Conservation (phyloP, 2,329 filamentous ascomycete genomes). For the Claviceps fusiformis region DNA sequence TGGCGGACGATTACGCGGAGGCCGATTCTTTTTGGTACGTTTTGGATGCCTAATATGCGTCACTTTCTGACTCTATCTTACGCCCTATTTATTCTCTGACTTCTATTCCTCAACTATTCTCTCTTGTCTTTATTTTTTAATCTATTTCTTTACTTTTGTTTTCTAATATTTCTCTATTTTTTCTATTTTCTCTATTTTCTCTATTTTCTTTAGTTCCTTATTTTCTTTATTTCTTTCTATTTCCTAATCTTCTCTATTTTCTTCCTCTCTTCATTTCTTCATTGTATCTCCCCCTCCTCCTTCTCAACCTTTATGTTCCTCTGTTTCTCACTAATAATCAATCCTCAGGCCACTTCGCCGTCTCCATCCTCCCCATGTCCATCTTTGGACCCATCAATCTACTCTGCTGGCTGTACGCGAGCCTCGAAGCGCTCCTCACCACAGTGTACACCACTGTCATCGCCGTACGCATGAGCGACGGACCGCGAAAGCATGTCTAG, state of each 20-base stretch:
- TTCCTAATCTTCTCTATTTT: neutral
- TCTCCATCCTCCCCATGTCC: constrained; percentile 8
- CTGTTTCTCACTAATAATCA: neutral
- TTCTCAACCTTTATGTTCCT: neutral
- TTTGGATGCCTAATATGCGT: no score
- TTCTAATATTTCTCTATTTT: no score
- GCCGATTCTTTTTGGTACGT: constrained; percentile 11
- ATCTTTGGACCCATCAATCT: constrained; percentile 10
- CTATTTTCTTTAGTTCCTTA: neutral
- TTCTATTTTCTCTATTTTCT: no score
- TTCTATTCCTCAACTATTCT: no score
- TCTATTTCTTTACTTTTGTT: no score
- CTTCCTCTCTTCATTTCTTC: neutral
- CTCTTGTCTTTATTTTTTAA: no score
- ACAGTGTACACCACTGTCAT: neutral
- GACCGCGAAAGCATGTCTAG: neutral
- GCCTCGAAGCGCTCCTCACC: neutral
- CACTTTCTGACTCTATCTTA: no score
- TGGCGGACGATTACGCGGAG: constrained; percentile 12
- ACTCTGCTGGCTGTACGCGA: constrained; percentile 3
- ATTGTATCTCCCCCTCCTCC: no score
- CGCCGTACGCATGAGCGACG: neutral
- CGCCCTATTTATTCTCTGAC: no score
- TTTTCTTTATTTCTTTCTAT: neutral
- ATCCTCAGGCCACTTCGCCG: constrained; percentile 8